Evolutionary conservation across 2,329 filamentous ascomycete species (phyloP).

Genomic region (Colletotrichum destructivum): DNA sequence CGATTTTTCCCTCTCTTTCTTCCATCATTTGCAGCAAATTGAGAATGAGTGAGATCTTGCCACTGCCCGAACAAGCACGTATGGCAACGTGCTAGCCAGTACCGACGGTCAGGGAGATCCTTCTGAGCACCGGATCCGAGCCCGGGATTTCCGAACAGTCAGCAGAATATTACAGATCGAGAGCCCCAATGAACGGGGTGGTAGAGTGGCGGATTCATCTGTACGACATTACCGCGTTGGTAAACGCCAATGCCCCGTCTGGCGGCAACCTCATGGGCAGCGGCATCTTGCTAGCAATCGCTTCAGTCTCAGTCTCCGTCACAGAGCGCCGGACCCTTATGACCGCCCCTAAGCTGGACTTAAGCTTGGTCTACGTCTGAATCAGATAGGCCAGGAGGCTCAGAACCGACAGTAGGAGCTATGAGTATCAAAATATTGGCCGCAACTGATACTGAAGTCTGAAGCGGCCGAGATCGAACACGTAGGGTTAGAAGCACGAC

Average conservation of each 20-base stretch:
- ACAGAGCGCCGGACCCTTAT: constrained; percentile 22
- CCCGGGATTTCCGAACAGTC: neutral
- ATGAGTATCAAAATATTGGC: constrained; percentile 43
- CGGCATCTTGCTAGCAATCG: neutral
- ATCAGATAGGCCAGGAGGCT: constrained; percentile 19
- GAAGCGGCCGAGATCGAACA: neutral
- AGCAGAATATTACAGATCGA: neutral
- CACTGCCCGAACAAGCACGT: constrained; percentile 29
- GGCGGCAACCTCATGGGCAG: constrained; percentile 4
- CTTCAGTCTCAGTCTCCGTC: constrained; percentile 7
- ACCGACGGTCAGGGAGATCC: neutral
- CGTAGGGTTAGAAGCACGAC: constrained; percentile 43
- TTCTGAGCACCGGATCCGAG: constrained; percentile 9
- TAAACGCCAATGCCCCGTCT: constrained; percentile 4
- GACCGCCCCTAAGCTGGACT: constrained; percentile 24
- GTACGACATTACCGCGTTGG: constrained; percentile 17
- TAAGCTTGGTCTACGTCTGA: constrained; percentile 46
- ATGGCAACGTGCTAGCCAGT: constrained; percentile 21
- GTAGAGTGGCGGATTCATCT: neutral
- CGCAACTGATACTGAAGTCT: constrained; percentile 43
- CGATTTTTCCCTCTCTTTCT: neutral
- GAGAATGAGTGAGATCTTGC: constrained; percentile 21
- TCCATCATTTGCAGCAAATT: constrained; percentile 26
- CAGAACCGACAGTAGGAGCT: constrained; percentile 43
- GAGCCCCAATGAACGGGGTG: accelerated